Base-by-base conservation (phyloP, 2,329 filamentous ascomycete species). In the Sclerotinia nivalis region DNA sequence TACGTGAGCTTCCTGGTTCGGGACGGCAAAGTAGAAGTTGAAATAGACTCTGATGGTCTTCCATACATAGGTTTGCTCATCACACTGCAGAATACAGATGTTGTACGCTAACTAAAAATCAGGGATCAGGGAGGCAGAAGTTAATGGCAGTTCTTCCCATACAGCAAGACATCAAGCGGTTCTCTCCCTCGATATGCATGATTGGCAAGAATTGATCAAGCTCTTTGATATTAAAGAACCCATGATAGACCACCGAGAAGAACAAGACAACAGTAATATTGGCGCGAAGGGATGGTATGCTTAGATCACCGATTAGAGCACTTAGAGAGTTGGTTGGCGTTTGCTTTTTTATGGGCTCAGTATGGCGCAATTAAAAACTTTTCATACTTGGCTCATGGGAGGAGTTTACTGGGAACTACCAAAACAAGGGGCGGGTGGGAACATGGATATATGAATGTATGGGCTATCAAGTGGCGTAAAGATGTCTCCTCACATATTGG, bases 1-100 rank as follows among this genome's bases (percentile, higher is more conserved):
- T 98, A 98, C 79, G 88, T 97, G 75, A 96, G 93, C 78, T 99
- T 99, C 77, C 82, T 99, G 71, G 93, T 98, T 71, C 89, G 92
- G 70, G 96, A 99, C 80, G 93, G 93, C 15, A 88, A 87, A 71
- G 87, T 93, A 8, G 88, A 88, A 47, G 85, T 99, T n/a, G 84
- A 87, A 4, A 86, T 88, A 69, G 94, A 97, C 76, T 85, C 88
- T 18, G 82, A 91, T 71, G 89, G 87, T 1, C 82, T 97, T 55
- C 94, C 94, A n/a, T 88, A 93, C 31, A 80, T 98, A 62, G 84
- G 93, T 97, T 84, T 84, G 91, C 15, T 43, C 43, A 25, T 6
- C 31, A 64, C 37, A 64, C 47, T 70, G 69, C 81, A 83, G 82
- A 62, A 66, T 34, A 10, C 20, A 58, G 1, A 81, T 76, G 45